Base-by-base conservation (phyloP, 495 filamentous ascomycete genomes). In the Parmelia sp. region DNA sequence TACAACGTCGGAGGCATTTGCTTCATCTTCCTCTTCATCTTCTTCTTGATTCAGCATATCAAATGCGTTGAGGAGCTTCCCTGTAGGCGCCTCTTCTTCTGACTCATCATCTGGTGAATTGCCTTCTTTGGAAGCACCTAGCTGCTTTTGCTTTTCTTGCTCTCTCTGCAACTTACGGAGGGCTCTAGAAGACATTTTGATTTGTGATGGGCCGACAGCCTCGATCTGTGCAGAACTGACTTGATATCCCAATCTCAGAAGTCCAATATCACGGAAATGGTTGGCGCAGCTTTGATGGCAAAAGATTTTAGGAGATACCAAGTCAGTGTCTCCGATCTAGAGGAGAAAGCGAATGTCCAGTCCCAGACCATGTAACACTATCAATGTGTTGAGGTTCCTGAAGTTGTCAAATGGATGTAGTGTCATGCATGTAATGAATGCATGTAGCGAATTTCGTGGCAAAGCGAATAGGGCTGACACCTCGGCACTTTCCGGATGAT, bases 111-210 rank as follows among this genome's bases (percentile, higher is more conserved):
- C 77, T 27, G 79, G 75, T 47, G 76, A 77, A 23, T 77, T 73
- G n/a, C 74, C 73, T 67, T 76, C 61, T 17, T 71, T 67, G 31
- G 73, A 42, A 73, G 71, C n/a, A 10, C 63, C 64, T 45, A 83
- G 77, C 69, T 86, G 82, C 70, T 84, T 78, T 75, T 88, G 85
- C 79, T 89, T 77, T 67, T 83, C 82, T 58, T 77, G 77, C 73
- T 83, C 79, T 68, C 79, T 84, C 67, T 91, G 89, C 49, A 92
- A 77, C 74, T 90, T 91, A 56, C 90, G 83, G 58, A 94, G 73
- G 39, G 91, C 89, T 65, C 91, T 84, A 36, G 86, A 90, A 44
- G 90, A 92, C 91, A 96, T 96, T 96, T 1, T 37, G n/a, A n/a
- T 25, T 9, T 1, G 8, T n/a, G 37, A 45, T 60, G 25, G 17